Base-by-base conservation (phyloP, 202 grass and related monocot genomes). In the Saccharum hybrid region DNA sequence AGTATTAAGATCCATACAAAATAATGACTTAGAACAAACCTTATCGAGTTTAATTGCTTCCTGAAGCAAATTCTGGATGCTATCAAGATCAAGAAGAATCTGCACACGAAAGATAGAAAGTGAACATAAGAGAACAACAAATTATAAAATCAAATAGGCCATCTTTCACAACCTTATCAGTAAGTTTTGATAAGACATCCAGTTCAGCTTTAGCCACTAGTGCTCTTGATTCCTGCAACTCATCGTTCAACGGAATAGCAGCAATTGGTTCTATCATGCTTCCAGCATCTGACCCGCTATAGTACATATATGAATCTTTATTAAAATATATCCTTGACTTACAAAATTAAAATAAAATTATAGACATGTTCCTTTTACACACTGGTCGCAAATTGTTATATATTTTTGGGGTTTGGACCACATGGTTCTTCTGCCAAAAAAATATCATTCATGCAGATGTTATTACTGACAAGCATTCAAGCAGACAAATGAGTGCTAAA, bases 241-340 rank as follows among this genome's bases (percentile, higher is more conserved):
- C 92, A 88, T 94, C 92, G 38, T 94, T 94, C 72, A 91, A 83
- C 21, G 87, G 84, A 67, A 94, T 12, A 75, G 92, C 92, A 90
- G 83, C 71, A 86, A 94, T 88, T 83, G 92, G 92, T 75, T 94
- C 92, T 77, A 94, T 42, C 70, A 90, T 90, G 80, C 75, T 94
- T 83, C 89, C 92, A 84, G 76, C 59, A 70, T 66, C 85, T 91
- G 92, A 86, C 68, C 85, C 85, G 65, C 92, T 91, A 86, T 51
- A 74, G 49, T 45, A 71, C 28, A 87, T 64, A 88, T 68, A 88
- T 86, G 21, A 42, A 74, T 48, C 37, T 51, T 73, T 64, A 82
- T 69, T 22, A 84, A 72, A 65, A 67, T 48, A 65, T 72, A 79
- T 66, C 68, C 16, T 72, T 67, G 66, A 68, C 66, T 76, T 65